Evolutionary conservation across 495 filamentous ascomycete species (phyloP).

Genomic region (Penicillium cosmopolitanum): DNA sequence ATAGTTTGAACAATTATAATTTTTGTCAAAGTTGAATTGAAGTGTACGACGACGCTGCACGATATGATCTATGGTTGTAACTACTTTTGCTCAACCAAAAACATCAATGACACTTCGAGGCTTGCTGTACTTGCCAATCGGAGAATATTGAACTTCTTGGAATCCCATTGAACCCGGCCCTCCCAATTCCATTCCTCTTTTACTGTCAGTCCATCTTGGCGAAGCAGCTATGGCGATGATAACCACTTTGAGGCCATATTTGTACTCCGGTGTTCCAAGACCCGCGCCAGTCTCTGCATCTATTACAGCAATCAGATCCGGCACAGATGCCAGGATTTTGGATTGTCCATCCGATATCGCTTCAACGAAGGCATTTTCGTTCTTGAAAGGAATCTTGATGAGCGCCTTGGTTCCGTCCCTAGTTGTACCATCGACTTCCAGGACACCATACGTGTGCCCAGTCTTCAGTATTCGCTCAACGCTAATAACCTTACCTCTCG

Average conservation of each 20-base stretch:
- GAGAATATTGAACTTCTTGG: constrained; percentile 35
- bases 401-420: constrained; percentile 44
- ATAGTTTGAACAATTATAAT: too few species aligned
- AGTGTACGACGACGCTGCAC: too few species aligned
- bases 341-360: constrained; percentile 38
- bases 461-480: constrained; percentile 54
- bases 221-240: constrained; percentile 61
- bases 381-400: constrained; percentile 58
- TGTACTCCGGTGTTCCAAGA: constrained; percentile 63
- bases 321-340: constrained; percentile 58
- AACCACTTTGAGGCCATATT: constrained; percentile 60
- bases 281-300: constrained; percentile 63
- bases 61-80: neutral
- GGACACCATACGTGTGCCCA: constrained; percentile 38
- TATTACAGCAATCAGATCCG: constrained; percentile 64
- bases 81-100: constrained; percentile 21
- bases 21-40: too few species aligned
- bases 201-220: constrained; percentile 55
- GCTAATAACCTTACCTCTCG: constrained; percentile 62
- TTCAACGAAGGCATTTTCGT: constrained; percentile 63
- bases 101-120: constrained; percentile 37
- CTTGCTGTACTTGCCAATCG: constrained; percentile 35
- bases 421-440: constrained; percentile 50
- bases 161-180: constrained; percentile 38
- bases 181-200: constrained; percentile 35